Conservation (phyloP, 768 basidiomycete species). For the Dacryopinax spathularia region DNA sequence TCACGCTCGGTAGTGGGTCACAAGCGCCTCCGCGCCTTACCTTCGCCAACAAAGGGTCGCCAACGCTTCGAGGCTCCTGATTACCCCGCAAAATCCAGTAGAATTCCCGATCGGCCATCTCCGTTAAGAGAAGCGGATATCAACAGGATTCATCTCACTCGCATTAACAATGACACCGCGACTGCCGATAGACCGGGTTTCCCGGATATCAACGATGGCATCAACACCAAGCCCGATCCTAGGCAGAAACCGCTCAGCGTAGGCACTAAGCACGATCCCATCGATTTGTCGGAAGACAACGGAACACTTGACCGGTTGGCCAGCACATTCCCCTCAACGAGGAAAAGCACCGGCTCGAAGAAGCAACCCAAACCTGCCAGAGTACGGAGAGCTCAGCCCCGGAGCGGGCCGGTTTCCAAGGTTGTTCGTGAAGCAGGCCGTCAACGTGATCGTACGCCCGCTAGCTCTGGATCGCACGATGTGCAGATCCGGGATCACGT, state of each 20-base stretch:
- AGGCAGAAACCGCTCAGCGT: background rate
- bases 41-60: conserved; percentile 1
- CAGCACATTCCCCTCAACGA: background rate
- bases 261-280: background rate
- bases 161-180: background rate
- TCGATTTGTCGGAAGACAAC: background rate
- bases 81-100: background rate
- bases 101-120: background rate
- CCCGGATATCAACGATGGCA: background rate
- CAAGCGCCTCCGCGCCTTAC: background rate
- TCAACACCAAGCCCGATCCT: too few relatives aligned
- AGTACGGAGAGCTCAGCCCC: too few relatives aligned
- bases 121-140: background rate
- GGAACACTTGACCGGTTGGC: background rate
- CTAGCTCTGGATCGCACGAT: too few relatives aligned
- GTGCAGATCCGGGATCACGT: too few relatives aligned
- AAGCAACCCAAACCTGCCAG: too few relatives aligned
- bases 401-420: too few relatives aligned
- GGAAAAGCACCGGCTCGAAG: background rate
- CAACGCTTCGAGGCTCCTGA: background rate
- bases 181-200: background rate
- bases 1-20: background rate
- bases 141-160: background rate
- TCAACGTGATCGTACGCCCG: too few relatives aligned
- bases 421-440: too few relatives aligned